These are phyloP conservation scores for Saitozyma podzolica DNA, from an alignment of 768 basidiomycete species.

Conservation along the genomic window DNA sequence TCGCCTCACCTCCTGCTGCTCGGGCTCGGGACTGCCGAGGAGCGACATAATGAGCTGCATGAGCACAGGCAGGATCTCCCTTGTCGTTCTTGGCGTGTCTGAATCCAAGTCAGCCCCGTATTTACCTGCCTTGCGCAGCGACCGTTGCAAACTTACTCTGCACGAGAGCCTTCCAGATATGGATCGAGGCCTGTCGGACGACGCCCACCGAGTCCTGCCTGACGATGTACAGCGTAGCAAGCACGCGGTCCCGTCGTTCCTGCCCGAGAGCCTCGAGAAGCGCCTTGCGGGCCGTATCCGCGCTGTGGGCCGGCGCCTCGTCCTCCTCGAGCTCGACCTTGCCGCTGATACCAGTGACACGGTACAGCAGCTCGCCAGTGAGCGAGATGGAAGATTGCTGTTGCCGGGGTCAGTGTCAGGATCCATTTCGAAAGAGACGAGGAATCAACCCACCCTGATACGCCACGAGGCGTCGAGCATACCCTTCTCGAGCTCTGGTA, in stretches of 20 bases:
- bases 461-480: slow-evolving; percentile 96
- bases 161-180: slow-evolving; percentile 98
- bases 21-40: slow-evolving; percentile 73
- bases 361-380: slow-evolving; percentile 93
- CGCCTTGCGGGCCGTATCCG: slow-evolving; percentile 79
- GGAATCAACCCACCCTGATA: slow-evolving; percentile 68
- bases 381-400: slow-evolving; percentile 94
- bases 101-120: neutral
- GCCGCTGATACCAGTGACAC: slow-evolving; percentile 90
- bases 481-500: slow-evolving; percentile 89
- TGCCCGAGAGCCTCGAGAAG: slow-evolving; percentile 82
- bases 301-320: slow-evolving; percentile 64
- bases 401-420: slow-evolving; percentile 2
- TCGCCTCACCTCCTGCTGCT: slow-evolving; percentile 78
- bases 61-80: slow-evolving; percentile 86
- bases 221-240: slow-evolving; percentile 86
- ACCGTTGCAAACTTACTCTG: slow-evolving; percentile 62
- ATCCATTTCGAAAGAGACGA: neutral
- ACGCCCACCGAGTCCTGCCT: slow-evolving; percentile 87
- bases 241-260: slow-evolving; percentile 84
- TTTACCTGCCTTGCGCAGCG: too few relatives aligned
- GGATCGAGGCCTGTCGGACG: slow-evolving; percentile 86
- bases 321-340: slow-evolving; percentile 72
- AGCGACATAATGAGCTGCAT: slow-evolving; percentile 72
- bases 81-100: slow-evolving; percentile 59